These are phyloP conservation scores for Erodium moschatum DNA, from an alignment of 441 rosid species.

Conservation along the genomic window DNA sequence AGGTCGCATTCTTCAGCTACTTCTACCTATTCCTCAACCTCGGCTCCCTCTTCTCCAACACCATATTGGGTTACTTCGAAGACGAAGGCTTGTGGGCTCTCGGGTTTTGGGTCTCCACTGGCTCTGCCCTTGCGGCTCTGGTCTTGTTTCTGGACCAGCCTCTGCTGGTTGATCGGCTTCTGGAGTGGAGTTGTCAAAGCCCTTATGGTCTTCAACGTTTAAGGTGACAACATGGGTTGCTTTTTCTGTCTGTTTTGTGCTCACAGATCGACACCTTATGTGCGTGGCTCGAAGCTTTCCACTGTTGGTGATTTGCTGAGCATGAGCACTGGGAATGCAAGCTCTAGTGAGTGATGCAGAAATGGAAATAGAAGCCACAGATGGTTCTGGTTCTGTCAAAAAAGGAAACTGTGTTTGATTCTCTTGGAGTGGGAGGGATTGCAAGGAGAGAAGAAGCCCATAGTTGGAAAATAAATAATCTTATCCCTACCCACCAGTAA, in stretches of 20 bases:
- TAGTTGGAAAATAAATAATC: slow-evolving; percentile 26
- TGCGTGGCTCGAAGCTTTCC: slow-evolving; percentile 23
- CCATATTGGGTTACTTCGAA: slow-evolving; percentile 76
- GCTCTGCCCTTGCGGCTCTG: slow-evolving; percentile 64
- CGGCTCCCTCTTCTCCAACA: slow-evolving; percentile 91
- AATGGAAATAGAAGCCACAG: slow-evolving; percentile 42
- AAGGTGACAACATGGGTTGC: slow-evolving; percentile 22
- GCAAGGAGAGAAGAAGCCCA: slow-evolving; percentile 26
- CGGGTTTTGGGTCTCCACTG: slow-evolving; percentile 83
- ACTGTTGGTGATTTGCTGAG: slow-evolving; percentile 22
- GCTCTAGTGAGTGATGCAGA: slow-evolving; percentile 34
- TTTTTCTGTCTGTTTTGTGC: slow-evolving; percentile 25
- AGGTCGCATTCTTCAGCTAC: slow-evolving; percentile 86
- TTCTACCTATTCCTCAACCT: slow-evolving; percentile 84
- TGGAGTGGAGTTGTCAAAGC: slow-evolving; percentile 10
- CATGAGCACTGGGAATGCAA: slow-evolving; percentile 15
- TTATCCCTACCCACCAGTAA: slow-evolving; percentile 23
- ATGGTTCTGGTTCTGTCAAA: not conserved
- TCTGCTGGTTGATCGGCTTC: slow-evolving; percentile 9
- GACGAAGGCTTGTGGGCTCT: slow-evolving; percentile 87
- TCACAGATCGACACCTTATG: slow-evolving; percentile 12
- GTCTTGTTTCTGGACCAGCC: slow-evolving; percentile 43
- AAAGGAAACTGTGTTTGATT: not conserved
- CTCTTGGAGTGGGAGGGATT: not conserved
- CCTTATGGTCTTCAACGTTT: slow-evolving; percentile 26